Conservation (phyloP, 805 yeast genomes). For the Lipomyces japonicus region DNA sequence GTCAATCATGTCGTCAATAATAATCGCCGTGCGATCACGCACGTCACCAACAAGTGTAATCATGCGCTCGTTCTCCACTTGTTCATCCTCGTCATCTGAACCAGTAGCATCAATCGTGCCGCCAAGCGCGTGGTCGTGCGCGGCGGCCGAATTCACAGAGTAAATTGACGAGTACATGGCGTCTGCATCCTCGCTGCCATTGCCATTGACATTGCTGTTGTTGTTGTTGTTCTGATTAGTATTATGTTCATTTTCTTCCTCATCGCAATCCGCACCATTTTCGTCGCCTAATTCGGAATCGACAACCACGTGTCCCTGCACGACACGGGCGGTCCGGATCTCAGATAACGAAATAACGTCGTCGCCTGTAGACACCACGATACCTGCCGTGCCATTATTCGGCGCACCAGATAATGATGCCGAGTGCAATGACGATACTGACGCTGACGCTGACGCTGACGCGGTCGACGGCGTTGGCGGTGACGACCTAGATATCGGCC, state of each 20-base stretch:
- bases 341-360: conserved; percentile 39
- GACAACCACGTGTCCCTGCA: conserved; percentile 94
- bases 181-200: too few relatives aligned
- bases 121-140: conserved; percentile 58
- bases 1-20: conserved; percentile 95
- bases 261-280: conserved; percentile 32
- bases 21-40: conserved; percentile 83
- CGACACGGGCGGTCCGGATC: conserved; percentile 94
- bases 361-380: conserved; percentile 8
- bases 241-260: conserved; percentile 30
- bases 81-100: conserved; percentile 80
- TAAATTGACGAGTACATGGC: conserved; percentile 31
- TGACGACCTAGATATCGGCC: conserved; percentile 38
- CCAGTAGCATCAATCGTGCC: conserved; percentile 71
- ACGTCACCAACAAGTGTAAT: conserved; percentile 97
- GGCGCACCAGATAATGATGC: not conserved
- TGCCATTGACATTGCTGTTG: too few relatives aligned
- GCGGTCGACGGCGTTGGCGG: conserved; percentile 18
- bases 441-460: conserved; percentile 26
- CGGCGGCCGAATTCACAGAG: conserved; percentile 28
- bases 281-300: conserved; percentile 54
- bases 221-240: conserved; percentile 33
- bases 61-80: conserved; percentile 39
- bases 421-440: not conserved
- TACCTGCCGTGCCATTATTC: not conserved